Base-by-base conservation (phyloP, 805 yeast species). In the Starmerella bombi region DNA sequence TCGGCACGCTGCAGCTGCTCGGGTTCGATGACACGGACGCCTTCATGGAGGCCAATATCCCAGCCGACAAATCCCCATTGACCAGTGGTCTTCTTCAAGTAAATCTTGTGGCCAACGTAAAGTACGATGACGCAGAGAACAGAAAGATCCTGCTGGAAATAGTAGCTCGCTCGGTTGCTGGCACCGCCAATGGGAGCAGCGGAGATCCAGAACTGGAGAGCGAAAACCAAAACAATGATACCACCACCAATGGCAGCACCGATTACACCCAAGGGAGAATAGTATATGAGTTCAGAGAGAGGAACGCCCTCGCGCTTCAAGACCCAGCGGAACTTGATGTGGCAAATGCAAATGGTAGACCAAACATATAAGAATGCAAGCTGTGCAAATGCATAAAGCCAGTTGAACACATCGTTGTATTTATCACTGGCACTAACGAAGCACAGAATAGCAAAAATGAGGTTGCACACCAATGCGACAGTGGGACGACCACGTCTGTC, bases 181-280 rank as follows among this genome's bases (percentile, higher is more conserved):
- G 44, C 19, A 10, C 34, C 53, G 18, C 62, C 71, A 61, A 74
- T 54, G 41, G 93, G 93, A 67, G 67, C 79, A 33, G 80, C 63
- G 10, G 91, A 83, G 46, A 77, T 67, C 82, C 85, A 82, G 66
- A 82, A 79, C 63, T 81, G 86, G 22, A 84, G 81, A 41, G 70
- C 61, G 46, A 83, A 66, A 46, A 81, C 76, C 41, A 78, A 55
- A 20, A 70, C 25, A 57, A 75, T 75, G 54, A 83, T 60, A 19
- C 60, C 45, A 10, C 71, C 55, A 43, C 86, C 91, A 57, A 70
- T 71, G 48, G 57, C 59, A 0, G 93, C 77, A 36, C 93, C 93
- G 50, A 57, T 60, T 25, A 75, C 60, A 53, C 93, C 93, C 36
- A 71, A 64, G 44, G 77, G 79, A 7, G 93, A 70, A 32, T 63